Evolutionary conservation across 495 filamentous ascomycete species (phyloP).

Genomic region (Penicillium canariense): DNA sequence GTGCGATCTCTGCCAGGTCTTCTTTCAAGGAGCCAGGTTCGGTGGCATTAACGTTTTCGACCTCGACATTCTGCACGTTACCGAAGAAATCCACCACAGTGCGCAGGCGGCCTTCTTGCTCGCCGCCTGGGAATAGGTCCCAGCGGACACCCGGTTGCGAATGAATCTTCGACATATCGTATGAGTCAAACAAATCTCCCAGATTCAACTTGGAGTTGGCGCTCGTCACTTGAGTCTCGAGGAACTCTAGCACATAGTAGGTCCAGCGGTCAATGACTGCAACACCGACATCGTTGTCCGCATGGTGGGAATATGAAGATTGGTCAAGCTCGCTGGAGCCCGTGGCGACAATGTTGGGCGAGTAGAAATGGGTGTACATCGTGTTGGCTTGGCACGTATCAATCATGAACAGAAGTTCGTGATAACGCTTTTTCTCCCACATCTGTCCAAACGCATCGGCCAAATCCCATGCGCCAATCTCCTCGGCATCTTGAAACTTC

Average conservation of each 20-base stretch:
- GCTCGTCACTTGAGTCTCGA: slow-evolving; percentile 85
- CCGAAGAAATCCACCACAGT: slow-evolving; percentile 96
- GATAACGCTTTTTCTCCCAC: slow-evolving; percentile 98
- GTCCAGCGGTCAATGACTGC: slow-evolving; percentile 98
- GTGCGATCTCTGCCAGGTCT: slow-evolving; percentile 68
- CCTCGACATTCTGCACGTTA: slow-evolving; percentile 94
- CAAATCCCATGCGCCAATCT: slow-evolving; percentile 93
- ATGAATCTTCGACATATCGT: slow-evolving; percentile 93
- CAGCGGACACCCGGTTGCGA: slow-evolving; percentile 88
- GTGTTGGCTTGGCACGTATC: slow-evolving; percentile 99
- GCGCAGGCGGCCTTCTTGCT: slow-evolving; percentile 68
- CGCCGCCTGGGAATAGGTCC: slow-evolving; percentile 84
- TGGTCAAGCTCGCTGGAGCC: slow-evolving; percentile 92
- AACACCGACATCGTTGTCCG: slow-evolving; percentile 95
- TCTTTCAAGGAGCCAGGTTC: slow-evolving; percentile 63
- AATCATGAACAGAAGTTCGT: slow-evolving; percentile 99
- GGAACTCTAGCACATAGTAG: slow-evolving; percentile 96
- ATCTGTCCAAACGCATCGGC: slow-evolving; percentile 99
- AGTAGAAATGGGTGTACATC: slow-evolving; percentile 97
- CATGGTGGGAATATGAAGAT: slow-evolving; percentile 93
- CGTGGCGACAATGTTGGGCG: slow-evolving; percentile 93
- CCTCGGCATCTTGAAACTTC: slow-evolving; percentile 97
- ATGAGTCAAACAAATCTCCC: slow-evolving; percentile 92
- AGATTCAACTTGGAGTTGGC: slow-evolving; percentile 79
- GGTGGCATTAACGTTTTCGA: slow-evolving; percentile 59